These are phyloP conservation scores for Phialemonium atrogriseum DNA, from an alignment of 2,329 filamentous ascomycete species.

Conservation along the genomic window DNA sequence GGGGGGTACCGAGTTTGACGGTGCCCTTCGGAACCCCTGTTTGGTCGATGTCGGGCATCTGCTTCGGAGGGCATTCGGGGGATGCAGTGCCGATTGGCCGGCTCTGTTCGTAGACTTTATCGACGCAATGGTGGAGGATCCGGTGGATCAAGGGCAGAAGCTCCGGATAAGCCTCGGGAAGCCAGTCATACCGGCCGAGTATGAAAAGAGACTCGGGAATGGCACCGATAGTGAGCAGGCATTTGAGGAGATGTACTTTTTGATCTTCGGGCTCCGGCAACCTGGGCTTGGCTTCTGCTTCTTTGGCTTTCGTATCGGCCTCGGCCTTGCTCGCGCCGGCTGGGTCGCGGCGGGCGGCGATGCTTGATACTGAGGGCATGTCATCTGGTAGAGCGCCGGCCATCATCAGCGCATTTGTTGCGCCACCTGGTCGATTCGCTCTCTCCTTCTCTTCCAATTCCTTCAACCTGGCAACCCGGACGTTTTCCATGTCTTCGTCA, in stretches of 20 bases:
- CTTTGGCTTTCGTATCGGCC: conserved; percentile 42
- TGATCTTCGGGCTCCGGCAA: conserved; percentile 74
- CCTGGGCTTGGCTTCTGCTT: conserved; percentile 37
- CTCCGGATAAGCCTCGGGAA: conserved; percentile 76
- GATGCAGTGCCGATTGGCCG: conserved; percentile 23
- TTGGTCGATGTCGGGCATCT: conserved; percentile 49
- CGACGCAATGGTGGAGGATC: conserved; percentile 72
- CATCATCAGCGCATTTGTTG: conserved; percentile 75
- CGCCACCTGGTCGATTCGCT: conserved; percentile 59
- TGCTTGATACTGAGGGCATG: conserved; percentile 41
- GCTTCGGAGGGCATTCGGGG: conserved; percentile 31
- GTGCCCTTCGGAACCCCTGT: conserved; percentile 60
- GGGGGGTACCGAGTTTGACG: conserved; percentile 51
- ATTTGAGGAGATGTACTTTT: conserved; percentile 76
- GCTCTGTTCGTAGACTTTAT: conserved; percentile 56
- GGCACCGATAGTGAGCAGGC: conserved; percentile 82
- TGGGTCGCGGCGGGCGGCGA: conserved; percentile 41
- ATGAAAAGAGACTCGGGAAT: conserved; percentile 90
- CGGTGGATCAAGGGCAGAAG: conserved; percentile 75
- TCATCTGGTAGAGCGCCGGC: conserved; percentile 86
- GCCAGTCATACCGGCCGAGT: conserved; percentile 80
- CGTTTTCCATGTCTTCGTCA: conserved; percentile 72
- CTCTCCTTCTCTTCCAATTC: conserved; percentile 74
- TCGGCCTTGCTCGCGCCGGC: conserved; percentile 40
- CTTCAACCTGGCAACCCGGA: conserved; percentile 62